A percentile compares a stretch with the other conserved stretches of the same genome.
Evolutionary conservation across 257 asterid species (phyloP).

Genomic region (Anisodus acutangulus): DNA sequence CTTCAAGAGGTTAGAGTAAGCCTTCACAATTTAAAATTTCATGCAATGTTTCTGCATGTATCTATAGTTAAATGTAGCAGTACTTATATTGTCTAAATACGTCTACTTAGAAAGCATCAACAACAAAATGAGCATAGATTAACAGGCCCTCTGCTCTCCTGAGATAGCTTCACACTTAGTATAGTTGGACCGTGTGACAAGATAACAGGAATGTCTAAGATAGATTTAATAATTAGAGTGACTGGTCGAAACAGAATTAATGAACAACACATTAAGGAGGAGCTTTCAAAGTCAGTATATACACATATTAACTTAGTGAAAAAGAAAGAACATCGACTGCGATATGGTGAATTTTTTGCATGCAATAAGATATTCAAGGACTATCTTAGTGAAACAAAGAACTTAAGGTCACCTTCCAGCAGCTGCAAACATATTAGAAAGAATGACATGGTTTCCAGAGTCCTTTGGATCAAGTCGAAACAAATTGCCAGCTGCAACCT

Average conservation of each 20-base stretch:
- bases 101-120: not conserved
- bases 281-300: not conserved
- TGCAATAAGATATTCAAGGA: slow-evolving; percentile 15
- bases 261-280: not conserved
- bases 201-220: not conserved
- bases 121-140: slow-evolving; percentile 4
- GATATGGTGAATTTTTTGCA: not conserved
- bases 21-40: not conserved
- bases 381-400: not conserved
- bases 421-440: slow-evolving; percentile 74
- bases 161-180: not conserved
- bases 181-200: not conserved
- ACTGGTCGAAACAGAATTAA: not conserved
- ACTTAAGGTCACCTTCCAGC: slow-evolving; percentile 20
- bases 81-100: not conserved
- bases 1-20: not conserved
- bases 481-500: slow-evolving; percentile 74
- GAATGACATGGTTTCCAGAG: slow-evolving; percentile 79
- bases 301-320: not conserved
- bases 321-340: not conserved
- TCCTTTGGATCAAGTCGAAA: slow-evolving; percentile 86
- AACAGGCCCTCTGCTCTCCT: slow-evolving; percentile 20
- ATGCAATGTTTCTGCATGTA: slow-evolving; percentile 26
- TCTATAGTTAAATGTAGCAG: slow-evolving; percentile 1
- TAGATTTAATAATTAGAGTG: not conserved